phyloP scores from a whole-genome alignment of 164 flowering plant species.

The Kingdonia uniflora region DNA sequence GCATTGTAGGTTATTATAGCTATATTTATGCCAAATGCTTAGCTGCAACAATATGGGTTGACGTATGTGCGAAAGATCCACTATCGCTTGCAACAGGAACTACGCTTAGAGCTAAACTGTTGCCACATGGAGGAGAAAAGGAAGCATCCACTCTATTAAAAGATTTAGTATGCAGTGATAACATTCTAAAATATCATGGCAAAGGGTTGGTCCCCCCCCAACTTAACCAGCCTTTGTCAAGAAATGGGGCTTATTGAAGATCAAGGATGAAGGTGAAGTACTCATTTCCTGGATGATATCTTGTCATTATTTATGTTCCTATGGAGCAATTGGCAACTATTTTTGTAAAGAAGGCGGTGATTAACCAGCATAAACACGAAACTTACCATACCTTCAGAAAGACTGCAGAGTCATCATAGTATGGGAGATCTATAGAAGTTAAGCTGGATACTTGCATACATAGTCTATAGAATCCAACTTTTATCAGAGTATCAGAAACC shows the following conservation, averaged over 20 bases:
- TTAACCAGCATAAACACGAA: too few species aligned
- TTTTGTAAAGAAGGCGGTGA: too few species aligned
- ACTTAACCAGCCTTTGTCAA: constrained; percentile 39
- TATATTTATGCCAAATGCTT: constrained; percentile 91
- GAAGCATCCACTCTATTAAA: constrained; percentile 57
- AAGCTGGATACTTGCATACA: too few species aligned
- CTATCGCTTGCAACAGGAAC: constrained; percentile 60
- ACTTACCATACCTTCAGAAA: too few species aligned
- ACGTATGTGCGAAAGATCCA: constrained; percentile 73
- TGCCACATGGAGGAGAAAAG: constrained; percentile 91
- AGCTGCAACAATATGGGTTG: constrained; percentile 84
- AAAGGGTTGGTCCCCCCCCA: constrained; percentile 75
- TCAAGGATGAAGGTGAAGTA: too few species aligned
- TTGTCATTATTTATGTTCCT: too few species aligned
- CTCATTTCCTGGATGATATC: too few species aligned
- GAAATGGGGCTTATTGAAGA: constrained; percentile 39
- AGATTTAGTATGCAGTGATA: constrained; percentile 62
- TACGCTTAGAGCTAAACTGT: constrained; percentile 53
- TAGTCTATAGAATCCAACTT: too few species aligned
- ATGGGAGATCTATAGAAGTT: too few species aligned
- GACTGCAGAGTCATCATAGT: too few species aligned
- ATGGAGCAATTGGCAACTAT: too few species aligned
- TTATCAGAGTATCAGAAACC: too few species aligned
- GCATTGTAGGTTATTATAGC: constrained; percentile 77
- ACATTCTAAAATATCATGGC: constrained; percentile 26